Evolutionary conservation across 2,329 filamentous ascomycete genomes (phyloP), one percentile per base, ranked within the genome.

Genomic region (Cercospora sp.): DNA sequence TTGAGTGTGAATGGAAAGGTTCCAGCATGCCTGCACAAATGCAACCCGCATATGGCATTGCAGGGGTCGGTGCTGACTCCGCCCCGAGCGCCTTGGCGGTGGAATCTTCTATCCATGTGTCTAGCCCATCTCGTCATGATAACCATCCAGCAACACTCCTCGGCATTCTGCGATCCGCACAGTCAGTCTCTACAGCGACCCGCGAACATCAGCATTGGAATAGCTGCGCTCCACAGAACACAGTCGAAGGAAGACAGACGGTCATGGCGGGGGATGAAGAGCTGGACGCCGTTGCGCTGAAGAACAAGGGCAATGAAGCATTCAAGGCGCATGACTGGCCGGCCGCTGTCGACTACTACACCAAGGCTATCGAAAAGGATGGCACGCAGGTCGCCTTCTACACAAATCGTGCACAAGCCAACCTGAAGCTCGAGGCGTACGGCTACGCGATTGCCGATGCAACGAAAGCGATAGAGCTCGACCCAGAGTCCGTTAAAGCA

Each of bases 401-500:
- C 82, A 93, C 92, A 75, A 99, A 99, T 82, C 87, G 95, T 79
- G 95, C 95, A 21, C 94, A 97, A 87, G 94, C 97, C 80, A 71
- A 99, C 79, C 94, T 99, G 81, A 98, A 97, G 83, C 90, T 94
- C 45, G 95, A 99, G 81, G 89, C 94, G 21, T 98, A 94, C 79
- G 95, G 95, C 45, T 97, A 94, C 82, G 94, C 95, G 26, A 91
- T 98, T 75, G 86, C 89, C 63, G 95, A 99, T 82, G 93, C 94
- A 34, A 92, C 91, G 63, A 96, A 92, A 81, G 95, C 95, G 16
- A 89, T 98, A 77, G 93, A 97, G 79, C 84, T 98, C 68, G 92
- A 98, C 77, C 88, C 93, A 16, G 88, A 89, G 76, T 93, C 97
- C 79, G 87, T 94, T 79, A 98, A 98, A 89, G 95, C 94, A 63